These are phyloP conservation scores for Candida koratica DNA, from an alignment of 805 yeast genomes.

Conservation along the genomic window DNA sequence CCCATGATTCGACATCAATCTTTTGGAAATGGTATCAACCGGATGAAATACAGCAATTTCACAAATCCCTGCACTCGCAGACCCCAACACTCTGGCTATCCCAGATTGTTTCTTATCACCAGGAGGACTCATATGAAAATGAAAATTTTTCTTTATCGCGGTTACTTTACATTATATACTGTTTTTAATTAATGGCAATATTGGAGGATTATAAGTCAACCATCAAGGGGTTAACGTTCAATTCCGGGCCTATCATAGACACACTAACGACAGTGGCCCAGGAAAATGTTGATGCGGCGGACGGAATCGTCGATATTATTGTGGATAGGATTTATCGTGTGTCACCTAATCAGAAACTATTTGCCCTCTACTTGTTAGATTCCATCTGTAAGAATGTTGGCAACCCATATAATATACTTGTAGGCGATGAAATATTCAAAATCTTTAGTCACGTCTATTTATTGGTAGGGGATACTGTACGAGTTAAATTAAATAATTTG, in stretches of 20 bases:
- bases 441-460: slow-evolving; percentile 74
- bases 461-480: slow-evolving; percentile 63
- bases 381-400: slow-evolving; percentile 91
- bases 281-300: slow-evolving; percentile 76
- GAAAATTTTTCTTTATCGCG: slow-evolving; percentile 13
- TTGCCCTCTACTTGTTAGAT: slow-evolving; percentile 78
- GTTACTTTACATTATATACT: no score
- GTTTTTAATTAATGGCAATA: slow-evolving; percentile 9
- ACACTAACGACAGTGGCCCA: slow-evolving; percentile 81
- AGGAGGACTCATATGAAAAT: slow-evolving; percentile 28
- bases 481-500: slow-evolving; percentile 69
- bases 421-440: slow-evolving; percentile 65
- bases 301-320: slow-evolving; percentile 70
- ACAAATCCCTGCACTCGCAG: slow-evolving; percentile 97
- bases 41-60: slow-evolving; percentile 98
- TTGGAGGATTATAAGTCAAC: slow-evolving; percentile 64
- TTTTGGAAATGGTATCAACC: slow-evolving; percentile 94
- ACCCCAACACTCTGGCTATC: slow-evolving; percentile 85
- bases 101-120: slow-evolving; percentile 83
- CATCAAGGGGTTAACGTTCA: slow-evolving; percentile 74
- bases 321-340: slow-evolving; percentile 70
- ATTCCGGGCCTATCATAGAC: slow-evolving; percentile 85
- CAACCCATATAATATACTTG: slow-evolving; percentile 76
- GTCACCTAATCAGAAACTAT: slow-evolving; percentile 80
- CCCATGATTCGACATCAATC: slow-evolving; percentile 82